Evolutionary conservation across 192 early-diverging fungal genomes (phyloP).

Genomic region (Linnemannia elongata): DNA sequence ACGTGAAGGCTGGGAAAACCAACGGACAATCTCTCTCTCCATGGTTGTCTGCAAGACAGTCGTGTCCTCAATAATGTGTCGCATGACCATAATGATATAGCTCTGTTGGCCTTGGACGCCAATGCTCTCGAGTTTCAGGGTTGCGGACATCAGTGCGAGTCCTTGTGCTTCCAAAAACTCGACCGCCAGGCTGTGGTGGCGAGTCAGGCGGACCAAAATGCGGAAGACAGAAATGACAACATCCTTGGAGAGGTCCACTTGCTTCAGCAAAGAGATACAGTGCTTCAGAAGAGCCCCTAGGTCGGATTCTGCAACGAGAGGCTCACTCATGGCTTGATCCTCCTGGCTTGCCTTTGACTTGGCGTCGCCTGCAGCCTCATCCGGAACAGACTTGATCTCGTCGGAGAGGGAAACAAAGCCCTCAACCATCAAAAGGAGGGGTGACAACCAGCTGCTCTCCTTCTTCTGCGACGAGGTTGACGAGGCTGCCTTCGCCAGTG

Average conservation of each 20-base stretch:
- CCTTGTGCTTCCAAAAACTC: slow-evolving; percentile 79
- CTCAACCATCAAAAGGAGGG: slow-evolving; percentile 77
- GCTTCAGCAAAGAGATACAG: slow-evolving; percentile 56
- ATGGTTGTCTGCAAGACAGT: slow-evolving; percentile 74
- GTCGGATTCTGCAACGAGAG: slow-evolving; percentile 53
- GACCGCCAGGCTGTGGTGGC: slow-evolving; percentile 71
- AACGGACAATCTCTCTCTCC: slow-evolving; percentile 80
- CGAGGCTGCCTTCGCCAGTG: slow-evolving; percentile 10
- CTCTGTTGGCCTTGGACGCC: slow-evolving; percentile 83
- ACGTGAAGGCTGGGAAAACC: slow-evolving; percentile 77
- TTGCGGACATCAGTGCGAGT: slow-evolving; percentile 74
- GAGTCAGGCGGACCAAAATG: slow-evolving; percentile 85
- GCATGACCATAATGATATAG: slow-evolving; percentile 85
- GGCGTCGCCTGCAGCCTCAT: slow-evolving; percentile 42
- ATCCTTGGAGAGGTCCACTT: slow-evolving; percentile 56
- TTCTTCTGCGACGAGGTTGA: slow-evolving; percentile 24
- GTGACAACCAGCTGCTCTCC: slow-evolving; percentile 66
- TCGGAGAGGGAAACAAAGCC: slow-evolving; percentile 71
- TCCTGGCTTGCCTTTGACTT: slow-evolving; percentile 25
- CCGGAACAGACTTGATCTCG: slow-evolving; percentile 63
- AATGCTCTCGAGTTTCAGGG: slow-evolving; percentile 68
- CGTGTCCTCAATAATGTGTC: slow-evolving; percentile 87
- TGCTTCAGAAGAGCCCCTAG: slow-evolving; percentile 52
- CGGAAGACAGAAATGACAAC: slow-evolving; percentile 79
- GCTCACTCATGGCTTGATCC: slow-evolving; percentile 43